Base-by-base conservation (phyloP, 495 filamentous ascomycete species). In the Xanthoparmelia taractica region DNA sequence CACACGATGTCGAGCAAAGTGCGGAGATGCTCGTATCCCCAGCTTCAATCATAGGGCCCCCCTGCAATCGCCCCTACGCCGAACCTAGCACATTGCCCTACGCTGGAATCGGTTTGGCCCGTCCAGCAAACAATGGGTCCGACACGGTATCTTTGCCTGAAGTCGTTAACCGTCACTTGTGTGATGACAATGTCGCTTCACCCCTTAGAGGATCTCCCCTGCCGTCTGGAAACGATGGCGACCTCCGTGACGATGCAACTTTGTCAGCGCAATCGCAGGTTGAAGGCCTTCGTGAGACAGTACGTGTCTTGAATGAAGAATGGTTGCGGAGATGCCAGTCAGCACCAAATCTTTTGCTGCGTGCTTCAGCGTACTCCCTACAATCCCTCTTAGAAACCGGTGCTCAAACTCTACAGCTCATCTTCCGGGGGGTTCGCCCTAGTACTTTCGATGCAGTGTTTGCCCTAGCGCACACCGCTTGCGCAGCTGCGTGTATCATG, bases 391-490 rank as follows among this genome's bases (percentile, higher is more conserved):
- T 66, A 20, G 56, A 59, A 13, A 59, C 18, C 3, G 65, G 65
- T 11, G 31, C 54, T 8, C 17, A 23, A 17, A 13, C 56, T 0
- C 43, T 66, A 29, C 37, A 66, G 18, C 31, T n/a, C 37, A 31
- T 55, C 33, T 63, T 37, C 45, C 17, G 25, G 8, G 43, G 34
- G 2, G 41, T 41, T 2, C 43, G 59, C 5, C 60, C 65, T 18
- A 2, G 27, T 7, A 66, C 29, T 6, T 63, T 66, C 18, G 45
- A 48, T 3, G 54, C 62, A 17, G 36, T 63, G 10, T 59, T 63
- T 17, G 65, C 59, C 8, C 56, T 66, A 31, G 47, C 63, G 34
- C 59, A 61, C 23, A 31, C 63, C 29, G 45, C 65, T 25, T 66
- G 43, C 38, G 59, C 55, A 5, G 10, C 47, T 20, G 20, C 43